Conservation (phyloP, 2,329 filamentous ascomycete species). For the Fusarium sacchari region DNA sequence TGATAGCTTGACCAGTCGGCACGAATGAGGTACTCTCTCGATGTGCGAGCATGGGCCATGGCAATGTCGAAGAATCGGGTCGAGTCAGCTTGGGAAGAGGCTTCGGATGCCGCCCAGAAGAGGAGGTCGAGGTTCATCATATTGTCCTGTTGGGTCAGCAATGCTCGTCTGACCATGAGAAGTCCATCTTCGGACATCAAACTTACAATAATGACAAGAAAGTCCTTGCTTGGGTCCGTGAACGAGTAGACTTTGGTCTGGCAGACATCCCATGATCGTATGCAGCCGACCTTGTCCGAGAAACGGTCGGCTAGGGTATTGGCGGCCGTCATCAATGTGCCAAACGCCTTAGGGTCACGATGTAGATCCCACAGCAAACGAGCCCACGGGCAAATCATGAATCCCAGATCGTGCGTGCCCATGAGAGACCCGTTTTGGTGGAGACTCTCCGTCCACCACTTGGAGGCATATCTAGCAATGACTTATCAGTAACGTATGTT, state of each 20-base stretch:
- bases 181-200: accelerated
- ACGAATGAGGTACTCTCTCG: slow-evolving; percentile 53
- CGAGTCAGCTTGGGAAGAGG: not conserved
- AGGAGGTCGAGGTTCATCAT: slow-evolving; percentile 56
- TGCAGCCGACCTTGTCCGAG: slow-evolving; percentile 45
- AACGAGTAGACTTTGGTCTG: slow-evolving; percentile 53
- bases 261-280: slow-evolving; percentile 57
- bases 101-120: slow-evolving; percentile 50
- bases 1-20: slow-evolving; percentile 53
- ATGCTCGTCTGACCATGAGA: not conserved
- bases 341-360: slow-evolving; percentile 48
- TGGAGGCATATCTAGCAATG: not conserved
- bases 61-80: slow-evolving; percentile 47
- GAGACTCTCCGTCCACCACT: slow-evolving; percentile 34
- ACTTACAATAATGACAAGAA: slow-evolving; percentile 54
- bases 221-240: slow-evolving; percentile 48
- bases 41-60: slow-evolving; percentile 52
- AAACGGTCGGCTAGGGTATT: slow-evolving; percentile 52
- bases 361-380: slow-evolving; percentile 52
- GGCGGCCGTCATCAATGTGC: slow-evolving; percentile 49
- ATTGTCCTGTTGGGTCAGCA: slow-evolving; percentile 44
- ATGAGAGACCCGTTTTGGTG: slow-evolving; percentile 48
- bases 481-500: accelerated
- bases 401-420: slow-evolving; percentile 56
- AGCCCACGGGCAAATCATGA: slow-evolving; percentile 55